Conservation (phyloP, 768 basidiomycete genomes). For the Leccinum longicurvipes region DNA sequence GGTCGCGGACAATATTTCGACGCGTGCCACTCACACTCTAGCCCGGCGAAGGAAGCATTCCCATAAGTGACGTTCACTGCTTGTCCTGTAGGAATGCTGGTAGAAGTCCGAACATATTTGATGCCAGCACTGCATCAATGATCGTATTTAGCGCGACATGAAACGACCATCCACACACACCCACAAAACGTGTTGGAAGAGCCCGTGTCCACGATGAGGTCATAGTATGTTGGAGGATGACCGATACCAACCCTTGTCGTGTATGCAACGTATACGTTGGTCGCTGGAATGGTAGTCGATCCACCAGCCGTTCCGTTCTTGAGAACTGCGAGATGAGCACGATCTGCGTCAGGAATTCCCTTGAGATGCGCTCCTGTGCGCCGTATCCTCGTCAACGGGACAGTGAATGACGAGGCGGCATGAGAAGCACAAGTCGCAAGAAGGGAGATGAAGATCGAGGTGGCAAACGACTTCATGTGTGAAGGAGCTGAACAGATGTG, state of each 20-base stretch:
- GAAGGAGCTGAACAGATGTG: not conserved
- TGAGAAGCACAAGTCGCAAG: constrained; percentile 8
- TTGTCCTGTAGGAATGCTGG: constrained; percentile 25
- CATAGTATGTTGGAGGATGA: constrained; percentile 25
- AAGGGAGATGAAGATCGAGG: constrained; percentile 1
- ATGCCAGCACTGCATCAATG: constrained; percentile 15
- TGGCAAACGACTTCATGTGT: constrained; percentile 12
- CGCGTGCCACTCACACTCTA: constrained; percentile 30
- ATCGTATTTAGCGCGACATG: not conserved
- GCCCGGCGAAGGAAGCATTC: constrained; percentile 26
- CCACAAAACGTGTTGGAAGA: constrained; percentile 31
- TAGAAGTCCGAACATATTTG: constrained; percentile 19
- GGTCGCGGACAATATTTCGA: not conserved
- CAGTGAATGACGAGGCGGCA: constrained; percentile 1
- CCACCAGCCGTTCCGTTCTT: not conserved
- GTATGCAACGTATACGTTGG: constrained; percentile 15
- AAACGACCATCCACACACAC: not conserved
- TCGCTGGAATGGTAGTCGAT: constrained; percentile 10
- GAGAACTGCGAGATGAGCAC: constrained; percentile 11
- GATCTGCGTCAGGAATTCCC: constrained; percentile 13
- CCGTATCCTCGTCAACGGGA: constrained; percentile 10
- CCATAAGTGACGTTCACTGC: constrained; percentile 14
- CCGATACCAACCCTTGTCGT: constrained; percentile 25
- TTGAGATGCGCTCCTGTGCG: constrained; percentile 5
- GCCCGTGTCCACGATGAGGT: constrained; percentile 33